These are phyloP conservation scores for Benincasa hispida DNA, from an alignment of 306 rosid species.

Conservation along the genomic window DNA sequence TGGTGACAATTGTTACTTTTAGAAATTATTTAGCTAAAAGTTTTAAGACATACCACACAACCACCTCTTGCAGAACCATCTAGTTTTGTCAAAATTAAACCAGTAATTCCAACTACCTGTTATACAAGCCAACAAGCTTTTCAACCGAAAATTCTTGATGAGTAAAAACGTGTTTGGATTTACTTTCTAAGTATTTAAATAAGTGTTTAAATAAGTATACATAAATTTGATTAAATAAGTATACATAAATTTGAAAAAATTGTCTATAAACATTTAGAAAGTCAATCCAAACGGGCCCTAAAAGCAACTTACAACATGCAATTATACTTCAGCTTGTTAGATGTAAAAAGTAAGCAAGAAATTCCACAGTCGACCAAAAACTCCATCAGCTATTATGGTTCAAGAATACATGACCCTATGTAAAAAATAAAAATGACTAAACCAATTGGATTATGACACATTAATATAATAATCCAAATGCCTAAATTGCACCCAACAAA, in stretches of 20 bases:
- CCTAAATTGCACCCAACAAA: neutral
- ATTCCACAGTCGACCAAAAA: neutral
- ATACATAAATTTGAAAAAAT: too few relatives aligned
- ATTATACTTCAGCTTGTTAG: neutral
- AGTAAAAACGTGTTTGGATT: neutral
- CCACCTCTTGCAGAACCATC: conserved; percentile 99
- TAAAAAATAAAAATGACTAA: neutral
- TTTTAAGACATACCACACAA: conserved; percentile 63
- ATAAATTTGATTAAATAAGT: too few relatives aligned
- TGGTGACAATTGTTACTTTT: too few relatives aligned
- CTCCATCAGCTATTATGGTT: neutral
- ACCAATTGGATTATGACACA: neutral
- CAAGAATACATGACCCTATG: neutral
- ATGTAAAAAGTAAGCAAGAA: neutral
- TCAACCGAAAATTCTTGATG: neutral
- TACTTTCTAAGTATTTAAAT: too few relatives aligned
- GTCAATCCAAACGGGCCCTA: neutral
- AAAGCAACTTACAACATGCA: neutral
- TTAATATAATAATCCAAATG: neutral
- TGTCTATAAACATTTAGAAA: too few relatives aligned
- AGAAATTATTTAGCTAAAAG: neutral
- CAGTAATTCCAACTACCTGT: conserved; percentile 90
- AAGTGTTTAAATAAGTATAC: too few relatives aligned
- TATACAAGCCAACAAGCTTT: conserved; percentile 3
- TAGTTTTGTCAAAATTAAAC: conserved; percentile 77